Base-by-base conservation (phyloP, 2,329 filamentous ascomycete genomes). In the Orbilia brochopaga region DNA sequence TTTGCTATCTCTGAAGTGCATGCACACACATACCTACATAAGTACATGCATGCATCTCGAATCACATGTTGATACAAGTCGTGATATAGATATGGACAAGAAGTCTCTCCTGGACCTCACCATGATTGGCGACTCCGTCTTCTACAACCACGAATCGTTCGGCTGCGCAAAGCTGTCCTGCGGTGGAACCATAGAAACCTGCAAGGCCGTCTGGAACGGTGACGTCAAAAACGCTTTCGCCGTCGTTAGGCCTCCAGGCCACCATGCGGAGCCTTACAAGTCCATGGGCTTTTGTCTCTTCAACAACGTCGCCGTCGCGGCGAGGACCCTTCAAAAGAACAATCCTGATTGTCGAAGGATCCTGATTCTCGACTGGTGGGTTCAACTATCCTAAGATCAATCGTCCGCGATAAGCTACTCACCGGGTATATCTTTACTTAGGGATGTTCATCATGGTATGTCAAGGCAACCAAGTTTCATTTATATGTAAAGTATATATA, bases 251-350 rank as follows among this genome's bases (percentile, higher is more conserved):
- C 94, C 94, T 1, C 94, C 94, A 0, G 94, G 94, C 0, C 94
- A 99, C 77, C 94, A 99, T 79, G 94, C 94, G 0, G 94, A 99
- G 78, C 88, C 87, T 66, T 85, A 94, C 76, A 83, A 87, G 37
- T 86, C 93, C 0, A 94, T 96, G 85, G 94, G 94, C 0, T 73
- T 99, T 78, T 99, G 94, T 79, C 86, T 97, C 69, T 97, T 97
- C 82, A 97, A 99, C 81, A 99, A 99, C 77, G 94, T 97, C 1
- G 92, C 91, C 19, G 90, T 99, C 67, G 93, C 92, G 0, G 88
- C 92, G n/a, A 89, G 87, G 69, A 90, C 92, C 11, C 97, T 92
- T 78, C 92, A 96, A 78, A 82, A 84, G 59, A 87, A 92, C 69
- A 94, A 90, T 75, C 90, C 90, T 1, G 86, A 93, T 2, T 97